Evolutionary conservation across 371 early-diverging fungal genomes (phyloP).

Genomic region (Mucor racemosus): DNA sequence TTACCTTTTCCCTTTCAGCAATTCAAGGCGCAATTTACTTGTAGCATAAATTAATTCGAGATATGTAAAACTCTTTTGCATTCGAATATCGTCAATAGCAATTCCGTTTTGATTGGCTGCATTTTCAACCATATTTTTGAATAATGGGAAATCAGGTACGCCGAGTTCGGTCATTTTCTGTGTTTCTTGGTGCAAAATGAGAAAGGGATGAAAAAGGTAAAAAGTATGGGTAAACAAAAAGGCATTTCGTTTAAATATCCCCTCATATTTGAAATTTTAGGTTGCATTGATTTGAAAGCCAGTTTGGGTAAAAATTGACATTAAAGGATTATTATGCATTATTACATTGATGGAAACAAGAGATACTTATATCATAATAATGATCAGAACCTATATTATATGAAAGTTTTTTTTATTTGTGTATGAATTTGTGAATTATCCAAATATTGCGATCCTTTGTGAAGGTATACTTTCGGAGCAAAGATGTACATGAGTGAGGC

Average conservation of each 20-base stretch:
- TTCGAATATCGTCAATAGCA: slow-evolving; percentile 45
- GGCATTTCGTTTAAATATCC: background rate
- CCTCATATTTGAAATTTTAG: background rate
- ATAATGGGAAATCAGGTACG: slow-evolving; percentile 43
- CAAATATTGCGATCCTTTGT: no score
- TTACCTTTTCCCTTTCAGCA: slow-evolving; percentile 39
- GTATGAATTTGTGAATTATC: no score
- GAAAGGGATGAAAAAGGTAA: background rate
- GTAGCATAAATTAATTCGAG: slow-evolving; percentile 37
- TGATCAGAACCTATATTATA: no score
- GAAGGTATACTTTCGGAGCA: no score
- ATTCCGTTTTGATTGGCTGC: slow-evolving; percentile 23
- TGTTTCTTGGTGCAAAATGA: background rate
- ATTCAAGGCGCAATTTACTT: slow-evolving; percentile 13
- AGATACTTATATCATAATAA: no score
- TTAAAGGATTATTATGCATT: no score
- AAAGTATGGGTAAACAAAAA: background rate
- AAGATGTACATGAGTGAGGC: no score
- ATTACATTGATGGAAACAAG: no score
- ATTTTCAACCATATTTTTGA: slow-evolving; percentile 33
- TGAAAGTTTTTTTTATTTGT: no score
- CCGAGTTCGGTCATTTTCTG: slow-evolving; percentile 5
- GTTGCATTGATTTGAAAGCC: no score
- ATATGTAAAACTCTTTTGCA: slow-evolving; percentile 31
- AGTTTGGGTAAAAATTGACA: no score